phyloP scores from a whole-genome alignment of 805 yeast species.

The Yamadazyma olivae region DNA sequence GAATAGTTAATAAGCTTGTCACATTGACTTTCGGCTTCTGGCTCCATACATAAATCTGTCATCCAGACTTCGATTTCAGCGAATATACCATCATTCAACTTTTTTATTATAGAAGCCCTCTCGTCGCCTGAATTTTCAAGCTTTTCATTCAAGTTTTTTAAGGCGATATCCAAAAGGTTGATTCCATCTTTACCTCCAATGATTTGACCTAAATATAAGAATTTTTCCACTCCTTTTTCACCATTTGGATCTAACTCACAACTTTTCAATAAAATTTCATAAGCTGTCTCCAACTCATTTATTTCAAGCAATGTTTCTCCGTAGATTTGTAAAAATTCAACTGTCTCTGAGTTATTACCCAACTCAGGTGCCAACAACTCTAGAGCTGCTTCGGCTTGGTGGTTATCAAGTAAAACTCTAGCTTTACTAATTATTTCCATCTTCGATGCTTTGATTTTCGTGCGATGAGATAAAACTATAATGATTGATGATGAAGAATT shows the following conservation, averaged over 20 bases:
- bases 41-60: constrained; percentile 96
- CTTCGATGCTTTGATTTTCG: neutral
- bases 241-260: constrained; percentile 72
- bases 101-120: constrained; percentile 31
- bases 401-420: constrained; percentile 4
- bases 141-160: constrained; percentile 25
- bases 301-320: constrained; percentile 81
- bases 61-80: constrained; percentile 93
- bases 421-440: neutral
- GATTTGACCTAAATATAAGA: constrained; percentile 86
- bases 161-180: constrained; percentile 57
- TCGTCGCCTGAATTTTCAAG: constrained; percentile 25
- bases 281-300: constrained; percentile 79
- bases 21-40: constrained; percentile 80
- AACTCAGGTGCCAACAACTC: constrained; percentile 40
- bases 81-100: constrained; percentile 73
- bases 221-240: constrained; percentile 69
- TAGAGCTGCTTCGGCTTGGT: constrained; percentile 54
- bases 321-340: constrained; percentile 51
- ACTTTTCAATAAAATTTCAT: constrained; percentile 54
- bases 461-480: constrained; percentile 6
- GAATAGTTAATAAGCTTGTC: constrained; percentile 67
- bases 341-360: constrained; percentile 27
- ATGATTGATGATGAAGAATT: constrained; percentile 11
- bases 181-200: constrained; percentile 80